phyloP scores from a whole-genome alignment of 2,329 filamentous ascomycete species.

The Clonostachys rosea region DNA sequence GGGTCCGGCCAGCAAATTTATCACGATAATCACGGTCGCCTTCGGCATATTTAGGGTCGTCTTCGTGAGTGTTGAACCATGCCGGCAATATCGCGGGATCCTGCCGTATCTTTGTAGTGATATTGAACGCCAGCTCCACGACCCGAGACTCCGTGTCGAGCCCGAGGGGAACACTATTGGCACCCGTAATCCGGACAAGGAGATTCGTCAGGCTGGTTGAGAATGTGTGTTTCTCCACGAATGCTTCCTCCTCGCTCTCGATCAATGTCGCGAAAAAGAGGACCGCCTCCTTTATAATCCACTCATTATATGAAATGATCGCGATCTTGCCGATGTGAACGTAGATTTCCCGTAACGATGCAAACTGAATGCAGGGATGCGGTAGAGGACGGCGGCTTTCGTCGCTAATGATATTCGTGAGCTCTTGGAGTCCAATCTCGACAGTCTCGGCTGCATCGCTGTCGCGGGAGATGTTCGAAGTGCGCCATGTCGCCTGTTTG shows the following conservation, averaged over 20 bases:
- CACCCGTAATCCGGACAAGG: slow-evolving; percentile 71
- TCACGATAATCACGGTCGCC: slow-evolving; percentile 58
- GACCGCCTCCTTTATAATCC: slow-evolving; percentile 79
- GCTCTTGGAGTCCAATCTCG: slow-evolving; percentile 57
- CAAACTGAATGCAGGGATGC: slow-evolving; percentile 87
- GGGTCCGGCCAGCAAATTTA: slow-evolving; percentile 77
- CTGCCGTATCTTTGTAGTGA: slow-evolving; percentile 91
- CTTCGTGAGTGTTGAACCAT: slow-evolving; percentile 71
- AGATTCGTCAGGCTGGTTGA: slow-evolving; percentile 84
- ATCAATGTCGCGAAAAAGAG: slow-evolving; percentile 86
- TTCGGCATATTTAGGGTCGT: slow-evolving; percentile 17
- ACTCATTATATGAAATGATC: slow-evolving; percentile 77
- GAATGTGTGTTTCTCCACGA: slow-evolving; percentile 82
- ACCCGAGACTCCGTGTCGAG: slow-evolving; percentile 82
- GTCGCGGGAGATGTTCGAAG: slow-evolving; percentile 55
- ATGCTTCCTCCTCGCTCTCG: slow-evolving; percentile 94
- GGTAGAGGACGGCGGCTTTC: slow-evolving; percentile 84
- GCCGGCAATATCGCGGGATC: slow-evolving; percentile 81
- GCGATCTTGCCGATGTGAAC: slow-evolving; percentile 86
- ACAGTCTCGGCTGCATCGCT: slow-evolving; percentile 58
- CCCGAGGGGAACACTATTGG: slow-evolving; percentile 68
- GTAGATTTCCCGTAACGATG: slow-evolving; percentile 82
- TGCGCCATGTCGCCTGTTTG: slow-evolving; percentile 51
- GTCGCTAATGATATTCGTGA: slow-evolving; percentile 74
- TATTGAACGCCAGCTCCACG: slow-evolving; percentile 90